Evolutionary conservation across 225 moss, liverwort and hornwort genomes (phyloP).

Genomic region (Pseudoscleropodium purum): DNA sequence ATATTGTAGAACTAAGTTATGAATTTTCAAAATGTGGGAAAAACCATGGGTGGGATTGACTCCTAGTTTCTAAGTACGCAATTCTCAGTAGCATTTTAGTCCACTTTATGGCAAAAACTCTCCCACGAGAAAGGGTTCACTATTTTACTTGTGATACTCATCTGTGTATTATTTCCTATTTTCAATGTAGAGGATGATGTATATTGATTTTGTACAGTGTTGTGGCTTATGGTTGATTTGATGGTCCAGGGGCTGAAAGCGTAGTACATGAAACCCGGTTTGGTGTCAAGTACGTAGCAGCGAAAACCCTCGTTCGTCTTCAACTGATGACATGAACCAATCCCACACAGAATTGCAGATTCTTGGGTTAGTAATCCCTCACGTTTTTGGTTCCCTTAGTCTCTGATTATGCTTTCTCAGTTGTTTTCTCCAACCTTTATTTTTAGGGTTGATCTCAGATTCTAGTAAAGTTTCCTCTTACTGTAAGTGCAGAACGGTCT

Average conservation of each 20-base stretch:
- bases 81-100: background rate
- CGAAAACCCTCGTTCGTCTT: conserved; percentile 43
- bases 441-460: background rate
- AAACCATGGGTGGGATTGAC: background rate
- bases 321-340: conserved; percentile 29
- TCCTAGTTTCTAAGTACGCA: background rate
- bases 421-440: background rate
- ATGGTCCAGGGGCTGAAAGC: conserved; percentile 34
- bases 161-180: background rate
- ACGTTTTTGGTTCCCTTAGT: background rate
- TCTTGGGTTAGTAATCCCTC: conserved; percentile 13
- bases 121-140: background rate
- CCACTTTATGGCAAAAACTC: background rate
- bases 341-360: conserved; percentile 51
- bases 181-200: background rate
- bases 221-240: background rate
- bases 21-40: background rate
- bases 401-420: background rate
- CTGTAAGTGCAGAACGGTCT: background rate
- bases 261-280: conserved; percentile 34
- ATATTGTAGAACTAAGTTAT: background rate
- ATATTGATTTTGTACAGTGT: background rate
- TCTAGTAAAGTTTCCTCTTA: background rate
- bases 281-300: conserved; percentile 32
- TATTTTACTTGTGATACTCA: background rate